Base-by-base conservation (phyloP, 2,329 filamentous ascomycete genomes). In the Talaromyces sp. region DNA sequence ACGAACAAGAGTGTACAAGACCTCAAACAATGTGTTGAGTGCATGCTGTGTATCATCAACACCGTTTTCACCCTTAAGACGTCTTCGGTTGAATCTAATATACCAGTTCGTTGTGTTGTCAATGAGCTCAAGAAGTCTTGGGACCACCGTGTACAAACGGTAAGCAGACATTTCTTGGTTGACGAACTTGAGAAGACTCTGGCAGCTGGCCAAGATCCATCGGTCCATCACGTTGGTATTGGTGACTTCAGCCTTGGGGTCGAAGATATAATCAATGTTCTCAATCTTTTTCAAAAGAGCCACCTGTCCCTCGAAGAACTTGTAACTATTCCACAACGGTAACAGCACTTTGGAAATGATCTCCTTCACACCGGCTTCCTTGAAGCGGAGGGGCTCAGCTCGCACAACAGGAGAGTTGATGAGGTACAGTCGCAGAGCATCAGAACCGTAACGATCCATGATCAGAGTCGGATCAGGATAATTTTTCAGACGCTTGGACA, bases 101-200 rank as follows among this genome's bases (percentile, higher is more conserved):
- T 97, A 97, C 93, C 93, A 97, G 78, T 98, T 98, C n/a, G 93
- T 97, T 3, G 91, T 92, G 77, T 96, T 92, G 71, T 97, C 93
- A 67, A 97, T 96, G 71, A 96, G 84, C 63, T 84, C 84, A 18
- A 96, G 83, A 64, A 98, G 80, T 66, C 90, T 85, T 7, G 93
- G 93, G 50, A 96, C 92, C 50, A 98, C 93, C 1, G 93, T 98
- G 77, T 97, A 98, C 39, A 93, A 78, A 44, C 90, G 88, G 74
- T 92, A 92, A 50, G 42, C 88, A 82, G 72, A 71, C 93, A 98
- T 98, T 78, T 98, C 93, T 69, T 90, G 82, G 73, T 98, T 93
- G 60, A 97, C 91, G 73, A 95, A 97, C 71, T 92, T 88, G 63
- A 98, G 83, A 68, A 98, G 82, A 71, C 91, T 96, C 76, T 98